Conservation (phyloP, 129 eudicot species). For the Lactuca saligna region DNA sequence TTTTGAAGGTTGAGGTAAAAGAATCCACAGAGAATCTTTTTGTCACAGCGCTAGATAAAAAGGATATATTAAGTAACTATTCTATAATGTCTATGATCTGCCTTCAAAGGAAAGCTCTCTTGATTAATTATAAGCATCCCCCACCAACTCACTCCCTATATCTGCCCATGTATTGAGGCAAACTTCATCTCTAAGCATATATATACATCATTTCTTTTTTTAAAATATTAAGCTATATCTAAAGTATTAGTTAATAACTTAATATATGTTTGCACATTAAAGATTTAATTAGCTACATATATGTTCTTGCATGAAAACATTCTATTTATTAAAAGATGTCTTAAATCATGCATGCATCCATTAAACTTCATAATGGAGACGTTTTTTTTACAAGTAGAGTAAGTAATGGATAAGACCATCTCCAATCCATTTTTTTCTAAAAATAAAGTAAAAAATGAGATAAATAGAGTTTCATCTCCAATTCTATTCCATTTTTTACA, state of each 20-base stretch:
- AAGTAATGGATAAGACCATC: no score
- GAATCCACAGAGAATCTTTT: slow-evolving; percentile 16
- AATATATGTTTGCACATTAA: background rate
- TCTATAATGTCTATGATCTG: background rate
- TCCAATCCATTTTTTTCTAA: no score
- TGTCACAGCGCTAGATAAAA: background rate
- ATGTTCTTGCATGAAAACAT: background rate
- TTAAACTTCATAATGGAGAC: no score
- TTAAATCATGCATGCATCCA: no score
- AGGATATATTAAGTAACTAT: slow-evolving; percentile 10
- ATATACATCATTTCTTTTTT: slow-evolving; percentile 1
- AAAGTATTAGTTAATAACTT: background rate
- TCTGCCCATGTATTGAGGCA: slow-evolving; percentile 27
- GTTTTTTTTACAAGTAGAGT: no score
- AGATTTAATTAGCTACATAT: background rate
- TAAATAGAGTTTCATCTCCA: no score
- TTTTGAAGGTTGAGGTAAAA: slow-evolving; percentile 12
- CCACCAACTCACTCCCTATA: slow-evolving; percentile 19
- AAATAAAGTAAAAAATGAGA: no score
- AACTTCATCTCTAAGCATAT: slow-evolving; percentile 33
- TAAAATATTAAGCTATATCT: background rate
- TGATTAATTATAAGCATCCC: slow-evolving; percentile 24
- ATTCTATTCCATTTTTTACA: no score
- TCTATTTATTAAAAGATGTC: background rate
- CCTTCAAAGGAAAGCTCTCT: slow-evolving; percentile 41